phyloP scores from a whole-genome alignment of 345 rosid species.

The Arabis alpina region DNA sequence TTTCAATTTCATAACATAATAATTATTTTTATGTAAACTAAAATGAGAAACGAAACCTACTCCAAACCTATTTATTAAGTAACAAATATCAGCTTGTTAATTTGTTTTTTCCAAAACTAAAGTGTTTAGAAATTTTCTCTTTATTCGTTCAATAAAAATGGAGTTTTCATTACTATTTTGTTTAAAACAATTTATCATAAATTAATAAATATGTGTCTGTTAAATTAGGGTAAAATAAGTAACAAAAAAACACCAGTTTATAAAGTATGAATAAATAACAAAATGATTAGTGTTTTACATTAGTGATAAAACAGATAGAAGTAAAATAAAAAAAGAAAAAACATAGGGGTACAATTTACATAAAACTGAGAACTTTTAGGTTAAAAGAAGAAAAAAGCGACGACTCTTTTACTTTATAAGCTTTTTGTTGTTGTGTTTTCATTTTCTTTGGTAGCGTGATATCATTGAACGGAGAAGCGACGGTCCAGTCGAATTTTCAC shows the following conservation, averaged over 20 bases:
- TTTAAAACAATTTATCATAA: too few species aligned
- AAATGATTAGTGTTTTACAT: not conserved
- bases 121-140: too few species aligned
- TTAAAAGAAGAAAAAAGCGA: not conserved
- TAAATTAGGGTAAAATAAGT: too few species aligned
- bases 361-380: not conserved
- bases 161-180: too few species aligned
- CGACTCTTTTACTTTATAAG: not conserved
- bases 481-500: conserved; percentile 24
- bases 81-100: too few species aligned
- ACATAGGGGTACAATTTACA: not conserved
- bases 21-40: too few species aligned
- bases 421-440: not conserved
- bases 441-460: not conserved
- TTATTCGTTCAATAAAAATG: too few species aligned
- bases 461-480: not conserved
- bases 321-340: not conserved
- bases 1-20: not conserved
- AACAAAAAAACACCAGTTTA: too few species aligned
- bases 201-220: too few species aligned
- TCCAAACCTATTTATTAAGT: too few species aligned
- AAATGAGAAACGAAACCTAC: not conserved
- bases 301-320: not conserved
- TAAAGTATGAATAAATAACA: too few species aligned
- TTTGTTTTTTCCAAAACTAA: too few species aligned